These are phyloP conservation scores for Xylaria sp. DNA, from an alignment of 2,329 filamentous ascomycete genomes.

Conservation along the genomic window DNA sequence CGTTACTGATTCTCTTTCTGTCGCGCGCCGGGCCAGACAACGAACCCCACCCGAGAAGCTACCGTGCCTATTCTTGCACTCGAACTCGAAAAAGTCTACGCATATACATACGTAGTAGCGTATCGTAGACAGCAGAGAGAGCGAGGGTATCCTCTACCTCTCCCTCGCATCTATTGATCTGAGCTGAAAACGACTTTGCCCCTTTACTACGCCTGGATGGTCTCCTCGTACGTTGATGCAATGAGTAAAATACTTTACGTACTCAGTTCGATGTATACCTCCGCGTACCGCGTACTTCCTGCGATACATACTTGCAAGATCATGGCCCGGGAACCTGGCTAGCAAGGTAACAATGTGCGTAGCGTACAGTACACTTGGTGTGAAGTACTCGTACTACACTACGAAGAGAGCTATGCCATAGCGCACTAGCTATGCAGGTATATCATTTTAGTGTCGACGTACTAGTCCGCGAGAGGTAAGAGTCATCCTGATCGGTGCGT, in stretches of 20 bases:
- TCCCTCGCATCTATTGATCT: constrained; percentile 1
- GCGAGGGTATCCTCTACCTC: no score
- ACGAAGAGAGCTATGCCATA: background rate
- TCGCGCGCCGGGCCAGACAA: background rate
- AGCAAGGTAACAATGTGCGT: background rate
- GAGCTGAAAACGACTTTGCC: constrained; percentile 14
- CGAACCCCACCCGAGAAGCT: background rate
- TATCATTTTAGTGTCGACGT: background rate
- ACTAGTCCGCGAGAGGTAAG: background rate
- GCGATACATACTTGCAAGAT: constrained; percentile 9
- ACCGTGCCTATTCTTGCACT: no score
- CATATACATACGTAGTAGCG: background rate
- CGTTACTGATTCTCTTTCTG: background rate
- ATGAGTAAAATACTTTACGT: background rate
- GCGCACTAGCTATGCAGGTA: background rate
- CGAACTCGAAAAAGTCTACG: background rate
- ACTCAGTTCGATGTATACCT: background rate
- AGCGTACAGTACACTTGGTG: background rate
- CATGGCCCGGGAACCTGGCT: constrained; percentile 15
- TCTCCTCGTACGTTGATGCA: constrained; percentile 1
- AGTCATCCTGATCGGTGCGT: background rate
- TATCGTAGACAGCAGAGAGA: background rate
- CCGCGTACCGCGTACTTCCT: background rate
- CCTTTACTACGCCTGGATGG: constrained; percentile 10
- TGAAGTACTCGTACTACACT: background rate